Evolutionary conservation across 2,329 filamentous ascomycete genomes (phyloP), one percentile per base, ranked within the genome.

Genomic region (Dissoconium aciculare): DNA sequence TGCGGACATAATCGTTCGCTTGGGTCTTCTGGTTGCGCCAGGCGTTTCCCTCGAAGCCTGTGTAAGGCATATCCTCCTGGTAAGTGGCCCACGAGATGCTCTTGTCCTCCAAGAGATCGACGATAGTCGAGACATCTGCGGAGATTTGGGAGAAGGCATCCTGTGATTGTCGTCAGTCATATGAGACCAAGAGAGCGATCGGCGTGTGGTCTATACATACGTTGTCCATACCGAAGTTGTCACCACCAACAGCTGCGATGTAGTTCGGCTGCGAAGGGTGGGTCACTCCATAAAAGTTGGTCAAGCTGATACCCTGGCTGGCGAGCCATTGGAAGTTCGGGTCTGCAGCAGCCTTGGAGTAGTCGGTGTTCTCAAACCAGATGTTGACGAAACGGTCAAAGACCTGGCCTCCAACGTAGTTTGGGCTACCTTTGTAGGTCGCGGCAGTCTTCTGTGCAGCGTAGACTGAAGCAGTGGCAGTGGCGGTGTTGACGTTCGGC

Each of bases 321-420:
- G 71, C 70, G 13, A 78, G 58, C 57, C 58, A 71, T 24, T 56
- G 50, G 12, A 75, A 57, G 49, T 71, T 72, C 27, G 69, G 64
- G 51, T 84, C 76, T 11, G 63, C 67, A 21, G 60, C 59, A 2
- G 78, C 71, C 46, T 73, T 67, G 31, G 70, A 64, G 41, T 69
- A 84, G 53, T 70, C 64, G 28, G 74, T 79, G 51, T 85, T 85
- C 59, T 85, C 80, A 28, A 83, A 64, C 74, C 76, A 85, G 53
- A 85, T 72, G 34, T 73, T 68, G 33, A 72, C 71, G 38, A 80
- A 69, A 11, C 79, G 71, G 49, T 83, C 68, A 49, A 85, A 85
- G 0, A 66, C 71, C 49, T 75, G 71, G 38, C 81, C 81, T 49
- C 71, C 65, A 30, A 84, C 71, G 34, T 44, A 38, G 45, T 71